Percentiles rank a stretch among this genome's conserved stretches.
phyloP scores from a whole-genome alignment of 2,329 filamentous ascomycete species.

The Fusarium luffae region DNA sequence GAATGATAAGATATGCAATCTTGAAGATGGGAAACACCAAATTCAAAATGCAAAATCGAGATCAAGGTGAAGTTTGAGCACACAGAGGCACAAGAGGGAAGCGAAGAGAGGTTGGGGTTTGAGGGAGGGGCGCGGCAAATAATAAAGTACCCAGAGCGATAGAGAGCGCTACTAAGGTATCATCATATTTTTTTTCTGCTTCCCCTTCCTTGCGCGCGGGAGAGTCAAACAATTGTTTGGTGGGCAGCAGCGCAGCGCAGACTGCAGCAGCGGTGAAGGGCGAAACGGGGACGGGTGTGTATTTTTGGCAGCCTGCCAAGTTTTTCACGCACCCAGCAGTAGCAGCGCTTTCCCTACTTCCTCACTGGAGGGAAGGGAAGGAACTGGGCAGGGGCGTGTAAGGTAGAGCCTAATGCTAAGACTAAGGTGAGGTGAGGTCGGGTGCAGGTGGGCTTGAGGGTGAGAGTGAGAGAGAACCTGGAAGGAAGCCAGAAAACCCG shows the following conservation, averaged over 20 bases:
- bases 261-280: conserved; percentile 33
- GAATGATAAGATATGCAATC: conserved; percentile 30
- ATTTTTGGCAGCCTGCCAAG: conserved; percentile 39
- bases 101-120: conserved; percentile 40
- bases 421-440: conserved; percentile 15
- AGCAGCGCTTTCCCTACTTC: background rate
- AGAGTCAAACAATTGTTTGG: conserved; percentile 45
- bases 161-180: conserved; percentile 13
- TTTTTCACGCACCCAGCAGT: conserved; percentile 30
- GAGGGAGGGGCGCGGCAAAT: conserved; percentile 45
- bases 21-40: conserved; percentile 34
- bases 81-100: conserved; percentile 36
- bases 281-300: conserved; percentile 38
- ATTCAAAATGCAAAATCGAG: conserved; percentile 32
- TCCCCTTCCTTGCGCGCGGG: conserved; percentile 26
- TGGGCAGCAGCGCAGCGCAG: conserved; percentile 38
- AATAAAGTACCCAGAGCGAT: conserved; percentile 35
- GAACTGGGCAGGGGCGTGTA: conserved; percentile 26
- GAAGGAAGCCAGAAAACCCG: conserved; percentile 24
- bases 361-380: conserved; percentile 18
- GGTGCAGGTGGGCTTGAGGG: conserved; percentile 7
- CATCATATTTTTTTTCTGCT: conserved; percentile 38
- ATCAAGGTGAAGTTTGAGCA: conserved; percentile 41
- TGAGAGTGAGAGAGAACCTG: conserved; percentile 18
- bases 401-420: conserved; percentile 10